Base-by-base conservation (phyloP, 2,329 filamentous ascomycete species). In the Colletotrichum sp. region DNA sequence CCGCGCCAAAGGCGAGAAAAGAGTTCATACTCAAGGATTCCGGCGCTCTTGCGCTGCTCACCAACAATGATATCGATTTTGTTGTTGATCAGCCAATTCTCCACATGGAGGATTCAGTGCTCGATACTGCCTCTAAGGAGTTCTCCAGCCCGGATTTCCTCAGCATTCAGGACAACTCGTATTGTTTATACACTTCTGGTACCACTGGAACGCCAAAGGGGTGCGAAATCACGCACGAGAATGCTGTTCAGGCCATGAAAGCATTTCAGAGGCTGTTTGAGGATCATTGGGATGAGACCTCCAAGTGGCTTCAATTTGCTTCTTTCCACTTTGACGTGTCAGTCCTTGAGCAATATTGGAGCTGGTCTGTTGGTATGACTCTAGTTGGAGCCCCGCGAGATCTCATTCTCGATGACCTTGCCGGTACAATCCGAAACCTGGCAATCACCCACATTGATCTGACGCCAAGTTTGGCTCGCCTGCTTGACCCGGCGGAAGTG, bases 281-380 rank as follows among this genome's bases (percentile, higher is more conserved):
- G 7, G 92, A 90, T 0, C 94, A 95, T 79, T 98, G 95, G 94
- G 89, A 94, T 55, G 80, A 87, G 0, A 82, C 90, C 0, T 98
- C 96, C 0, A 91, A 94, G 74, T 98, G 95, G 93, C 88, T 98
- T 1, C 96, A 98, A 81, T 98, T 98, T 81, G 96, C 96, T 2
- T 96, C 95, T 0, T 95, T 98, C 72, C 96, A 98, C 83, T 98
- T 98, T 77, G 96, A 98, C 80, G 96, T 98, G 6, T 97, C 95
- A 2, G 94, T 98, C 0, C 88, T 98, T 1, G 96, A 98, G 81
- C 96, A 98, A 80, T 98, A 96, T 82, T 98, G 95, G 95, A 97
- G 93, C 74, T 98, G 96, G 96, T 95, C 94, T 32, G 94, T 97
- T 1, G 96, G 96, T 2, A 96, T 98, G 30, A 93, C 94, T 6